phyloP scores from a whole-genome alignment of 305 asterid species.

The Plantago lanceolata region DNA sequence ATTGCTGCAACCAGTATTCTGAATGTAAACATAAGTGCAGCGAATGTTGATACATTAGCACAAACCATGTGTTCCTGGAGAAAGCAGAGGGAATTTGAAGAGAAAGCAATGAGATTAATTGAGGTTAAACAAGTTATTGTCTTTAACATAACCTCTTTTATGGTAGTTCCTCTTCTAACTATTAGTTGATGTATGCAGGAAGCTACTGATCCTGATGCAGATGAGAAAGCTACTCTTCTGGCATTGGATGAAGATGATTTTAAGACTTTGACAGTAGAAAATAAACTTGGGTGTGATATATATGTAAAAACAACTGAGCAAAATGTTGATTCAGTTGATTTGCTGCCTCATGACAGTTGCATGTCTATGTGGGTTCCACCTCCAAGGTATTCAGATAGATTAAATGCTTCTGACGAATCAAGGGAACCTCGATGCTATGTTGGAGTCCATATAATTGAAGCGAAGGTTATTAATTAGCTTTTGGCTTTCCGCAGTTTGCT shows the following conservation, averaged over 20 bases:
- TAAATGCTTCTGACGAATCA: conserved; percentile 79
- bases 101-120: conserved; percentile 67
- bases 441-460: conserved; percentile 81
- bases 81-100: conserved; percentile 87
- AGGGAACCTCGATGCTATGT: conserved; percentile 84
- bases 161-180: conserved; percentile 25
- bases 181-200: conserved; percentile 49
- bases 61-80: conserved; percentile 85
- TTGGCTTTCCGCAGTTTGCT: conserved; percentile 7
- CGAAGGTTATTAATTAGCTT: conserved; percentile 52
- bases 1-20: conserved; percentile 82
- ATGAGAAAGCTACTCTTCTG: conserved; percentile 45
- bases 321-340: conserved; percentile 42
- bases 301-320: conserved; percentile 62
- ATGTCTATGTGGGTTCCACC: conserved; percentile 80
- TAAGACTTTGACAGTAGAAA: conserved; percentile 77
- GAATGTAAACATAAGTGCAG: conserved; percentile 81
- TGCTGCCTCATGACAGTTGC: conserved; percentile 51
- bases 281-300: conserved; percentile 91
- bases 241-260: conserved; percentile 93
- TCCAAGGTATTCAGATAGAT: conserved; percentile 88
- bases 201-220: conserved; percentile 50
- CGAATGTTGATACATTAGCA: conserved; percentile 72
- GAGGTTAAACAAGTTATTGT: conserved; percentile 47
- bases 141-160: conserved; percentile 16